Conservation (phyloP, 805 yeast species). For the Sugiyamaella valdiviana region DNA sequence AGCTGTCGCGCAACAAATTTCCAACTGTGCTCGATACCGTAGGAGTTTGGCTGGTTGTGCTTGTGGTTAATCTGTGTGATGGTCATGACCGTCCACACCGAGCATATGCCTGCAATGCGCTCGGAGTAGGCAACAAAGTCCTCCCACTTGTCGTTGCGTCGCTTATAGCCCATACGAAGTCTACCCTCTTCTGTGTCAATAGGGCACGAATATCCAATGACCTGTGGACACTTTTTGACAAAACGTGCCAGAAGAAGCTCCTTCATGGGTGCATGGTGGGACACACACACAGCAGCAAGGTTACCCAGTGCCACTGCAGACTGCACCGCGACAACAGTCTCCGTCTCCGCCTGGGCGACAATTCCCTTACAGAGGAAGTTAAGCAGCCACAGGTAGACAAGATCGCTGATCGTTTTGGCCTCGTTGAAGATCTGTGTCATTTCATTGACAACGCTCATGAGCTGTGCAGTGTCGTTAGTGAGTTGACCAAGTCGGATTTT, state of each 20-base stretch:
- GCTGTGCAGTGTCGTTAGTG: constrained; percentile 62
- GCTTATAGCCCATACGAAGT: constrained; percentile 79
- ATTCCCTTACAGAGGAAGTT: constrained; percentile 81
- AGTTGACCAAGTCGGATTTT: constrained; percentile 91
- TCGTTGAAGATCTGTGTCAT: constrained; percentile 45
- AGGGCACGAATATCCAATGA: constrained; percentile 73
- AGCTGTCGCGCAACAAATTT: constrained; percentile 61
- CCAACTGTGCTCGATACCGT: constrained; percentile 61
- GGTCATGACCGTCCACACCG: constrained; percentile 73
- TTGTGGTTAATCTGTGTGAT: constrained; percentile 36
- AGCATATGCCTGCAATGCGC: constrained; percentile 77
- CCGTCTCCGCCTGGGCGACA: constrained; percentile 89
- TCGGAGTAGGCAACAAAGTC: constrained; percentile 70
- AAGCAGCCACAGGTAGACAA: constrained; percentile 65
- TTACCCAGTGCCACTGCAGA: constrained; percentile 76
- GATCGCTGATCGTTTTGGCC: constrained; percentile 39
- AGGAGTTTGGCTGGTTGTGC: constrained; percentile 39
- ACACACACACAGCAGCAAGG: constrained; percentile 50
- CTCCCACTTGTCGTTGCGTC: constrained; percentile 40
- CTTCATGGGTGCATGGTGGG: constrained; percentile 45
- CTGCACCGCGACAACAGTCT: constrained; percentile 70
- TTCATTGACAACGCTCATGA: constrained; percentile 40
- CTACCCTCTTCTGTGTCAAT: constrained; percentile 81
- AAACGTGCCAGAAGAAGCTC: constrained; percentile 68
- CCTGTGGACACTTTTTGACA: constrained; percentile 83